phyloP scores from a whole-genome alignment of 116 monocot genomes.

The Phalaenopsis hybrid region DNA sequence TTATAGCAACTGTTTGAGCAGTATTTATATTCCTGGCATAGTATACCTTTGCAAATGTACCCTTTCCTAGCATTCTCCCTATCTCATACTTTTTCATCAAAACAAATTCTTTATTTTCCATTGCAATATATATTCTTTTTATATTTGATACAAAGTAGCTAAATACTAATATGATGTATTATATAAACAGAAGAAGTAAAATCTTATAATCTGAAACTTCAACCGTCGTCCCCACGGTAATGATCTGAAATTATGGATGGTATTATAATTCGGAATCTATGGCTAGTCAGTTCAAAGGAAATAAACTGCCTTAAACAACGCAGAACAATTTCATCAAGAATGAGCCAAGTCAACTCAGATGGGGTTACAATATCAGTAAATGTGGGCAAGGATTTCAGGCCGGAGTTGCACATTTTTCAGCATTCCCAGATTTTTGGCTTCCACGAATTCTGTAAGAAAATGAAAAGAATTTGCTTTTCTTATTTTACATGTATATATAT shows the following conservation, averaged over 20 bases:
- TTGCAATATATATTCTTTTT: conserved; percentile 10
- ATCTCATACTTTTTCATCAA: conserved; percentile 39
- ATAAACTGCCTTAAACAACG: neutral
- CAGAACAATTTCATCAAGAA: conserved; percentile 13
- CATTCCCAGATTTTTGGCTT: conserved; percentile 29
- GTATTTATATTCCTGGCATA: conserved; percentile 26
- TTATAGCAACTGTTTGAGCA: conserved; percentile 38
- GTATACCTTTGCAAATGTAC: conserved; percentile 49
- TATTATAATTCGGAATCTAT: conserved; percentile 9
- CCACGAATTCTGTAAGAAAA: neutral
- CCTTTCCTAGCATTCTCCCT: conserved; percentile 38
- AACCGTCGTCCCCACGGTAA: conserved; percentile 35
- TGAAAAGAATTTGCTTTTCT: too few species aligned
- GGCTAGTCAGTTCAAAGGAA: conserved; percentile 4
- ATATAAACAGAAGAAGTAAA: conserved; percentile 4
- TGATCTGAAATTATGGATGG: conserved; percentile 9
- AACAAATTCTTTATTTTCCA: conserved; percentile 27
- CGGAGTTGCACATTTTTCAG: conserved; percentile 47
- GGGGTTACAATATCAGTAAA: conserved; percentile 2
- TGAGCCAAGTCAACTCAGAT: neutral
- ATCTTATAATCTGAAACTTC: conserved; percentile 4
- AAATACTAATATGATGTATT: neutral
- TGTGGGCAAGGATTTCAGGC: conserved; percentile 9
- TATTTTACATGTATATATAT: too few species aligned
- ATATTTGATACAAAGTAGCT: neutral